Conservation (phyloP, 176 grass and related monocot species). For the Tillandsia leiboldiana region DNA sequence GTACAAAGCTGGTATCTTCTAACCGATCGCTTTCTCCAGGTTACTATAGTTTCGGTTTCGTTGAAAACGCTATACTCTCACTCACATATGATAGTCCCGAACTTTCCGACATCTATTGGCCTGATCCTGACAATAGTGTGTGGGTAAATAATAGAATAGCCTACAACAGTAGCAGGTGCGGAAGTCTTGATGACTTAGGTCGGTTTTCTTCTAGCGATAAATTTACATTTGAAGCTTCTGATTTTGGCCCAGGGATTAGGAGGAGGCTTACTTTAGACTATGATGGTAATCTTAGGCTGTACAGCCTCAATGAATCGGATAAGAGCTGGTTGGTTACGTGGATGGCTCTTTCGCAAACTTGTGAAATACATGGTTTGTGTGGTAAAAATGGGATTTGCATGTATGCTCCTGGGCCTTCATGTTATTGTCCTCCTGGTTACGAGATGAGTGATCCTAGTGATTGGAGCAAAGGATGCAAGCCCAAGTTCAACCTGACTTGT, state of each 20-base stretch:
- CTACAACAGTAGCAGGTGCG: constrained; percentile 30
- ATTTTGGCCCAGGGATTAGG: constrained; percentile 9
- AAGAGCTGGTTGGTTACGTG: background rate
- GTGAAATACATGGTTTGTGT: constrained; percentile 44
- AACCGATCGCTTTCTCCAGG: constrained; percentile 11
- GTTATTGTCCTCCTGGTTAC: constrained; percentile 37
- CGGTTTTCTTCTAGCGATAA: constrained; percentile 17
- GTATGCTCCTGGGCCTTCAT: constrained; percentile 23
- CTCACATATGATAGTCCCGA: constrained; percentile 24
- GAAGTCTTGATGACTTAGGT: constrained; percentile 8
- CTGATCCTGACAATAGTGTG: constrained; percentile 8
- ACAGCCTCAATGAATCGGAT: background rate
- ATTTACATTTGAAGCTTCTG: constrained; percentile 26
- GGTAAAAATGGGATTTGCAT: constrained; percentile 49
- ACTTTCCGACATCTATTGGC: constrained; percentile 37
- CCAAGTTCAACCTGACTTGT: constrained; percentile 28
- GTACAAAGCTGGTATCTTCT: constrained; percentile 22
- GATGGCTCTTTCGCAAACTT: background rate
- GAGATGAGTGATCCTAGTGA: constrained; percentile 31
- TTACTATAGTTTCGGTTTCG: constrained; percentile 34
- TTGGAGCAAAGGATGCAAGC: constrained; percentile 48
- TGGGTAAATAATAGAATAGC: constrained; percentile 18
- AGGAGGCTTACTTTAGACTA: constrained; percentile 3
- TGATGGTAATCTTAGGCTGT: constrained; percentile 6
- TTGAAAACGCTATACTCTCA: constrained; percentile 11